A percentile compares a stretch with the other conserved stretches of the same genome.
phyloP scores from a whole-genome alignment of 371 early-diverging fungal species.

The Circinella umbellata region DNA sequence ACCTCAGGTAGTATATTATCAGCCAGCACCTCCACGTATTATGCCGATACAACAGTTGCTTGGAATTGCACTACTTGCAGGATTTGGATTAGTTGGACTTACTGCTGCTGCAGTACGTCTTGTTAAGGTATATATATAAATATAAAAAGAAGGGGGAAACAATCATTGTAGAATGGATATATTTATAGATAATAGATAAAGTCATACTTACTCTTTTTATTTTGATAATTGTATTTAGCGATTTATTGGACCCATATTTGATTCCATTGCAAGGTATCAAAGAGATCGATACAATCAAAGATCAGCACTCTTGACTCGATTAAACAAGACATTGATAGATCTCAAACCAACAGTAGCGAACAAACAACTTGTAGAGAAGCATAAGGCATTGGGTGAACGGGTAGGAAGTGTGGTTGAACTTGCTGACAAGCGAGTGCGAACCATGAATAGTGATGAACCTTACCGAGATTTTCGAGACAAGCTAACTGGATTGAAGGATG shows the following conservation, averaged over 20 bases:
- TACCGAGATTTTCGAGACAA: slow-evolving; percentile 16
- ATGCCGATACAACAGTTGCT: slow-evolving; percentile 41
- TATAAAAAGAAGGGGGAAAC: too few relatives aligned
- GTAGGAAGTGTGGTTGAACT: slow-evolving; percentile 1
- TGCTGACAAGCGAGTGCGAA: slow-evolving; percentile 6
- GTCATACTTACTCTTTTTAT: not conserved
- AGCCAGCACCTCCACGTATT: slow-evolving; percentile 30
- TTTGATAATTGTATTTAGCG: slow-evolving; percentile 12
- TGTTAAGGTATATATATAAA: slow-evolving; percentile 37
- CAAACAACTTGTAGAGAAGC: not conserved
- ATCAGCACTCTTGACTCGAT: not conserved
- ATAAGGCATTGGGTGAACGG: slow-evolving; percentile 15
- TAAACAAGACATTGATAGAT: slow-evolving; percentile 13
- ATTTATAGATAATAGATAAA: too few relatives aligned
- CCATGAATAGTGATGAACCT: slow-evolving; percentile 9
- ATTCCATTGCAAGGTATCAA: slow-evolving; percentile 20
- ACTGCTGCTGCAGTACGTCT: slow-evolving; percentile 44
- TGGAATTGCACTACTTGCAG: slow-evolving; percentile 41
- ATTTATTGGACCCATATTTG: slow-evolving; percentile 22
- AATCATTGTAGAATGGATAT: too few relatives aligned
- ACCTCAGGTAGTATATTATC: slow-evolving; percentile 40
- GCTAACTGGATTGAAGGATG: slow-evolving; percentile 14
- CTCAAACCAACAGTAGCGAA: not conserved
- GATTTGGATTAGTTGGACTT: slow-evolving; percentile 44
- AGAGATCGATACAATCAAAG: slow-evolving; percentile 24